Evolutionary conservation across 2,329 filamentous ascomycete species (phyloP).

Genomic region (Arachnomyces sp.): DNA sequence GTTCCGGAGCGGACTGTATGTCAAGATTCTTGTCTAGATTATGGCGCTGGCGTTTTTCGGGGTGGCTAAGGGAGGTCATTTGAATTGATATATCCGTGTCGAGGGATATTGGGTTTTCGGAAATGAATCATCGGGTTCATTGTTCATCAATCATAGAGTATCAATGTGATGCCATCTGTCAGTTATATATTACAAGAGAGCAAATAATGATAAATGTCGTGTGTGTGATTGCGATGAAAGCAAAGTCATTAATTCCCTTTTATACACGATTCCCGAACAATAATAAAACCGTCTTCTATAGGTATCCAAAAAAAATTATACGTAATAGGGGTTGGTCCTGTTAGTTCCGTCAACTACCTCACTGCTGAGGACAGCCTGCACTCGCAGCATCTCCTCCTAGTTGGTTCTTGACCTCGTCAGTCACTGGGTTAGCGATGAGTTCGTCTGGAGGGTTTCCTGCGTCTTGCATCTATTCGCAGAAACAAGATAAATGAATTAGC

Average conservation of each 20-base stretch:
- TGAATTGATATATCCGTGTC: neutral
- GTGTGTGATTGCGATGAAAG: neutral
- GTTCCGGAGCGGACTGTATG: conserved; percentile 9
- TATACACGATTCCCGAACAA: conserved; percentile 2
- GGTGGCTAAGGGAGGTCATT: conserved; percentile 1
- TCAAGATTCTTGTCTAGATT: conserved; percentile 36
- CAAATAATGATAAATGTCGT: neutral
- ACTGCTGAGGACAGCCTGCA: conserved; percentile 59
- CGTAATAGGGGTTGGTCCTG: too few species aligned
- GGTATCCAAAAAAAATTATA: too few species aligned
- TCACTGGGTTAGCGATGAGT: conserved; percentile 53
- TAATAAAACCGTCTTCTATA: too few species aligned
- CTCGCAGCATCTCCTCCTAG: conserved; percentile 50
- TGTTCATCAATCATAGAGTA: too few species aligned
- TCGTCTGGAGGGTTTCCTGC: conserved; percentile 85
- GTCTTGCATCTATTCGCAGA: conserved; percentile 75
- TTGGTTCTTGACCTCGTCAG: conserved; percentile 74
- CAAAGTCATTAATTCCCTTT: conserved; percentile 1
- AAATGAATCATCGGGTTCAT: too few species aligned
- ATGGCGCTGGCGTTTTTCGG: conserved; percentile 1
- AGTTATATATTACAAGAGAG: neutral
- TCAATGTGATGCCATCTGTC: conserved; percentile 20
- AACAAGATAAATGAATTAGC: conserved; percentile 5
- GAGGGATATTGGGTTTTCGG: conserved; percentile 2
- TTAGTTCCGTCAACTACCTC: conserved; percentile 1